These are phyloP conservation scores for Populus hybrid DNA, from an alignment of 441 rosid genomes.

Conservation along the genomic window DNA sequence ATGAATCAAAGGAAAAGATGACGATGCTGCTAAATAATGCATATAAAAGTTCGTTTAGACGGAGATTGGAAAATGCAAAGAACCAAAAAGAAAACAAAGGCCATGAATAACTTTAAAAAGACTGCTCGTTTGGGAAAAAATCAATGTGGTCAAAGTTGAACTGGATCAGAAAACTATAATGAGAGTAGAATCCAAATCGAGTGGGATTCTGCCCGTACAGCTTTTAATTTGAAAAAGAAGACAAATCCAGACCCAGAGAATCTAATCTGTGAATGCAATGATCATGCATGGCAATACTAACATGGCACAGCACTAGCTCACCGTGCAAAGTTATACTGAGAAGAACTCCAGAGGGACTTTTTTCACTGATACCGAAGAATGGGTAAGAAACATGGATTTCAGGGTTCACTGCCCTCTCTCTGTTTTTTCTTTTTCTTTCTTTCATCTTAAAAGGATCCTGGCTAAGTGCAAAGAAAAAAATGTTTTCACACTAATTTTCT, in stretches of 20 bases:
- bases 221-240: not conserved
- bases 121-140: slow-evolving; percentile 12
- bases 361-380: not conserved
- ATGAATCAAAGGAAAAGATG: slow-evolving; percentile 14
- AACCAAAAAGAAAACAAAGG: slow-evolving; percentile 29
- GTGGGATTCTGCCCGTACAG: slow-evolving; percentile 5
- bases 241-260: not conserved
- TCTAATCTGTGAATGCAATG: not conserved
- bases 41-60: slow-evolving; percentile 7
- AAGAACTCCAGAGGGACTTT: not conserved
- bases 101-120: slow-evolving; percentile 24
- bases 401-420: not conserved
- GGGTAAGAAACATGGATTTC: not conserved
- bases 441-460: not conserved
- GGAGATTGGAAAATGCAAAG: slow-evolving; percentile 20
- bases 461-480: not conserved
- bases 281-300: not conserved
- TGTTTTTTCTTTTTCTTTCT: no score
- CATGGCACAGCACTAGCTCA: not conserved
- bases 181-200: slow-evolving; percentile 13
- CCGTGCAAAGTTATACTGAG: not conserved
- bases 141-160: slow-evolving; percentile 25
- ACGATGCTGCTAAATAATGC: slow-evolving; percentile 20
- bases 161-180: slow-evolving; percentile 21
- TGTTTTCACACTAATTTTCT: not conserved